Evolutionary conservation across 1,284 basidiomycete species (phyloP).

Genomic region (Ceratobasidium sp.): DNA sequence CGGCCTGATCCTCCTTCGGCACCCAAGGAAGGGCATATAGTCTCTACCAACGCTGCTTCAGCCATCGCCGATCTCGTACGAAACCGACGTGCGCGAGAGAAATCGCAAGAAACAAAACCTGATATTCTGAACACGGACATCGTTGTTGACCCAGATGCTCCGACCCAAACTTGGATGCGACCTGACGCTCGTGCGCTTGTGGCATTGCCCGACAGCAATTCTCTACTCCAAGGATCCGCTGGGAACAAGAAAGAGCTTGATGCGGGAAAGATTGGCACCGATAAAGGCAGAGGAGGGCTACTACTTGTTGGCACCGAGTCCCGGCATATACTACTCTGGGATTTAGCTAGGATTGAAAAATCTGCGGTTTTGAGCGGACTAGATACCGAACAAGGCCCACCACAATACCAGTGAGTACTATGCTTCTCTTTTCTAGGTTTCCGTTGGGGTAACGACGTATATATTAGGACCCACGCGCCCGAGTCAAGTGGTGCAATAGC

Average conservation of each 20-base stretch:
- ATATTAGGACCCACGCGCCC: constrained; percentile 51
- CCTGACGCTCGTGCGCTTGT: constrained; percentile 51
- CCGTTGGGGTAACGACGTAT: constrained; percentile 35
- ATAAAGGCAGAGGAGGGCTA: constrained; percentile 69
- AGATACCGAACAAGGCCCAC: constrained; percentile 66
- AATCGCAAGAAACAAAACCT: constrained; percentile 40
- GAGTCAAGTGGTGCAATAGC: constrained; percentile 63
- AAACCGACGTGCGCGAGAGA: constrained; percentile 45
- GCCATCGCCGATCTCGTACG: constrained; percentile 50
- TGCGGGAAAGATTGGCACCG: constrained; percentile 7
- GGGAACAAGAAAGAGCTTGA: constrained; percentile 40
- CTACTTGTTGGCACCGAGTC: constrained; percentile 88
- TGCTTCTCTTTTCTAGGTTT: background rate
- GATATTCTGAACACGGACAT: constrained; percentile 28
- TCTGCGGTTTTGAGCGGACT: constrained; percentile 80
- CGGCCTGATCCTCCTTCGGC: constrained; percentile 1
- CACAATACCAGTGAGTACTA: constrained; percentile 18
- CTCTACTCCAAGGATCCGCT: constrained; percentile 16
- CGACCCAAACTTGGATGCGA: constrained; percentile 35
- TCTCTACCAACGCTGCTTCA: constrained; percentile 45
- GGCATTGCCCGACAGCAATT: constrained; percentile 70
- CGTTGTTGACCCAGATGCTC: constrained; percentile 39
- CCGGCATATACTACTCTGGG: constrained; percentile 85
- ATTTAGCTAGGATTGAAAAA: constrained; percentile 75
- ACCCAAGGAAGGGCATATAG: constrained; percentile 23